Evolutionary conservation across 2,329 filamentous ascomycete species (phyloP).

Genomic region (Fusarium sp.): DNA sequence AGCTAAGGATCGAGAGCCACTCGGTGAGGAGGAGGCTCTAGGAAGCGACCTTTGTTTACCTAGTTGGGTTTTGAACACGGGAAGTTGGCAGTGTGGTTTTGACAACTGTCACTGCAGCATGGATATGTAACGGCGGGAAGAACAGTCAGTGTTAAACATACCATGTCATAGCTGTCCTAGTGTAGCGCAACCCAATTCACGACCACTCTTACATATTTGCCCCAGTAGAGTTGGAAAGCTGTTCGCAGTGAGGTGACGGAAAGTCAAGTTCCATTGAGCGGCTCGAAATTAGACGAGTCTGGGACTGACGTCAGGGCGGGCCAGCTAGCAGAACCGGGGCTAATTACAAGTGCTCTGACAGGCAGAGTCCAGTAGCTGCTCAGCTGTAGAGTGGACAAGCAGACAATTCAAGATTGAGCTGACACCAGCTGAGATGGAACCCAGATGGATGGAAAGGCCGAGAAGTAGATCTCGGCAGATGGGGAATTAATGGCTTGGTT

Average conservation of each 20-base stretch:
- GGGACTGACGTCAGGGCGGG: conserved; percentile 39
- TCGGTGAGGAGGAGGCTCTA: conserved; percentile 45
- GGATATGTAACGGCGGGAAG: not conserved
- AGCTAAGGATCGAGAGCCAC: conserved; percentile 28
- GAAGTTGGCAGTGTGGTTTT: conserved; percentile 8
- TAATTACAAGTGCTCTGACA: not conserved
- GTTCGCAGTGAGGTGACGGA: not conserved
- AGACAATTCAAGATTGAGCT: not conserved
- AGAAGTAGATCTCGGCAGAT: conserved; percentile 36
- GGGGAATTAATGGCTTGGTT: conserved; percentile 6
- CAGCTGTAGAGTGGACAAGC: not conserved
- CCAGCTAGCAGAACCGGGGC: conserved; percentile 5
- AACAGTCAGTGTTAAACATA: not conserved
- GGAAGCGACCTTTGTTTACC: conserved; percentile 8
- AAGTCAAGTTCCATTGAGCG: not conserved
- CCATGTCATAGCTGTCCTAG: conserved; percentile 3
- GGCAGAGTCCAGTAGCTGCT: not conserved
- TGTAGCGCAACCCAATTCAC: conserved; percentile 9
- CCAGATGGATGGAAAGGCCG: conserved; percentile 25
- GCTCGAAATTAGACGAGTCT: conserved; percentile 2
- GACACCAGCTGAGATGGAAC: not conserved
- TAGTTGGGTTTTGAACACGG: conserved; percentile 5
- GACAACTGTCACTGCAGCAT: not conserved
- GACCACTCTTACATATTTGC: conserved; percentile 11
- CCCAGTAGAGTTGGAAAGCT: not conserved